Evolutionary conservation across 306 rosid species (phyloP), one percentile per base, ranked within the genome.

Genomic region (Alnus glutinosa): DNA sequence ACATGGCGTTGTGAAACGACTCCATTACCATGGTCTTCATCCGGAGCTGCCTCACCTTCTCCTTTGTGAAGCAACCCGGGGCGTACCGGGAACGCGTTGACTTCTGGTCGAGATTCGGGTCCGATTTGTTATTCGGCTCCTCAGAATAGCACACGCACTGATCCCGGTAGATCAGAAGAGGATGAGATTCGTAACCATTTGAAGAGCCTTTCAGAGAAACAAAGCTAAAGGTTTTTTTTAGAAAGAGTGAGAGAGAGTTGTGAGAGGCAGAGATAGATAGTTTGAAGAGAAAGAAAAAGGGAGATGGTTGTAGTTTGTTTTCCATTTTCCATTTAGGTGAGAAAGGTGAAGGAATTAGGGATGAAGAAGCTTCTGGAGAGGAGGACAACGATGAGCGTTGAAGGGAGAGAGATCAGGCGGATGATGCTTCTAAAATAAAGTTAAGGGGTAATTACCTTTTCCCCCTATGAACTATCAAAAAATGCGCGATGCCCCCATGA

Each of bases 41-140:
- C 73, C 98, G 92, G 75, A 94, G 92, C 81, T 82, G 90, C 86
- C 72, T 89, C 68, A 97, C 98, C 86, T 94, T 94, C 85, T 92
- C 97, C 84, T 83, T 92, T 32, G 98, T 94, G 73, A 94, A 90
- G 73, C 91, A 85, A 11, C 98, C 98, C 3, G 86, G 89, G 7
- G 91, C 69, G 82, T 88, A 86, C 9, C 90, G 80, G 42, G 85
- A 77, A 42, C 86, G 80, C 19, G 62, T 0, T 13, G 88, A 0
- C 54, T 85, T 86, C 58, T 61, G 70, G n/a, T 61, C 77, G 12
- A n/a, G 46, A 54, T 0, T 63, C n/a, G 57, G 39, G 16, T 84
- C 80, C 2, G 85, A 77, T 48, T 54, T 10, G 72, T 14, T 36
- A 23, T 66, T 69, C 83, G 81, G 68, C 1, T 73, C 71, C 63